Evolutionary conservation across 805 yeast genomes (phyloP), one percentile per base, ranked within the genome.

Genomic region (Kuraishia piskuri): DNA sequence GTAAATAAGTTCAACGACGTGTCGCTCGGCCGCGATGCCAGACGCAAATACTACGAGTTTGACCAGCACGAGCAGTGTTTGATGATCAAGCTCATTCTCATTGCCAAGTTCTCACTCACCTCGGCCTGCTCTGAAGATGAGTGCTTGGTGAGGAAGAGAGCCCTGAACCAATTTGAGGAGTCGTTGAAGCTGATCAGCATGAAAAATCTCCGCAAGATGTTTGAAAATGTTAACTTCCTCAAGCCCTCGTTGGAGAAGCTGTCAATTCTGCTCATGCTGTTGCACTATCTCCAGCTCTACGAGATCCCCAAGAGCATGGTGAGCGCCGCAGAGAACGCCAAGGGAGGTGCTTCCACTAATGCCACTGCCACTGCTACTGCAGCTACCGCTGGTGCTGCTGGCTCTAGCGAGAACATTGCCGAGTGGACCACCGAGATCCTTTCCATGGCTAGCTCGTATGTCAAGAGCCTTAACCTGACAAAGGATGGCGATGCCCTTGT

Each of bases 31-130:
- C 25, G 76, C 63, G 59, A 78, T 67, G 45, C 73, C 61, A 58
- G 74, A 66, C 67, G 65, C 55, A 60, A 61, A 48, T 67, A 66
- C 55, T 67, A 66, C 53, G 70, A 68, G 51, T 68, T 67, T 53
- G 56, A 54, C 45, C 52, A 57, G 3, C 62, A 61, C 46, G 72
- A 68, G 49, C 72, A 68, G 53, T 68, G 63, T 52, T 59, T 68
- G n/a, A 74, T 79, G 55, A 70, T 79, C 17, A 79, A 79, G 60
- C 74, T 82, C 36, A 77, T 80, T 66, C 63, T 80, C 23, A 73
- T 76, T 68, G 72, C 80, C 65, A 79, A 77, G 72, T 79, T 65
- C 73, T 78, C 59, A 59, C 73, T 55, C 61, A 70, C 63, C 65
- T 78, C 68, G 69, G 72, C 56, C 58, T 72, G 50, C 58, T 72